phyloP scores from a whole-genome alignment of 805 yeast genomes.

The Myxozyma monticola region DNA sequence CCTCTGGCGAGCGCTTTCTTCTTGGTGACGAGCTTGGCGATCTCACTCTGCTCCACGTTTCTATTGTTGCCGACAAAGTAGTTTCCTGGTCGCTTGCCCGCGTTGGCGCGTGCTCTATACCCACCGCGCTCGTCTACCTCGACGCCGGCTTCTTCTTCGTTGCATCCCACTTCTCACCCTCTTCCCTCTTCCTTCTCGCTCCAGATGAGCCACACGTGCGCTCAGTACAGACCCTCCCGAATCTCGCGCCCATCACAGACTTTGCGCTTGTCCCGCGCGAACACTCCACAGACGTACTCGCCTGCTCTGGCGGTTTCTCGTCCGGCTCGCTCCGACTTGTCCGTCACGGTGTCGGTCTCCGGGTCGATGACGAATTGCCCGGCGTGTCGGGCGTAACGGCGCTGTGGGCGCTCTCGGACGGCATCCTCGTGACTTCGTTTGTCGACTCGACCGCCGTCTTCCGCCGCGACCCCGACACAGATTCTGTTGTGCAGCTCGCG shows the following conservation, averaged over 20 bases:
- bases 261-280: conserved; percentile 22
- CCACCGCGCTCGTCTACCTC: conserved; percentile 27
- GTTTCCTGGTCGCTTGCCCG: not conserved
- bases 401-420: conserved; percentile 21
- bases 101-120: conserved; percentile 25
- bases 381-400: conserved; percentile 20
- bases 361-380: conserved; percentile 15
- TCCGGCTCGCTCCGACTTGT: conserved; percentile 29
- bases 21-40: conserved; percentile 30
- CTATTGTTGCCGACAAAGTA: not conserved
- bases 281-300: conserved; percentile 19
- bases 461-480: conserved; percentile 13
- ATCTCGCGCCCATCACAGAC: conserved; percentile 32
- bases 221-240: conserved; percentile 22
- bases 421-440: conserved; percentile 22
- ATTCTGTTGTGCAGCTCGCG: conserved; percentile 6
- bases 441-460: conserved; percentile 23
- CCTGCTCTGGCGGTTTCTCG: conserved; percentile 32
- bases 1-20: conserved; percentile 20
- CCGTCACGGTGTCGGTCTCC: conserved; percentile 28
- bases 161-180: conserved; percentile 31
- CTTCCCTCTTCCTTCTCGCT: conserved; percentile 21
- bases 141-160: conserved; percentile 29
- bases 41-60: conserved; percentile 20
- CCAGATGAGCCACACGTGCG: conserved; percentile 22